Base-by-base conservation (phyloP, 345 rosid species). In the Rhizophora apiculata region DNA sequence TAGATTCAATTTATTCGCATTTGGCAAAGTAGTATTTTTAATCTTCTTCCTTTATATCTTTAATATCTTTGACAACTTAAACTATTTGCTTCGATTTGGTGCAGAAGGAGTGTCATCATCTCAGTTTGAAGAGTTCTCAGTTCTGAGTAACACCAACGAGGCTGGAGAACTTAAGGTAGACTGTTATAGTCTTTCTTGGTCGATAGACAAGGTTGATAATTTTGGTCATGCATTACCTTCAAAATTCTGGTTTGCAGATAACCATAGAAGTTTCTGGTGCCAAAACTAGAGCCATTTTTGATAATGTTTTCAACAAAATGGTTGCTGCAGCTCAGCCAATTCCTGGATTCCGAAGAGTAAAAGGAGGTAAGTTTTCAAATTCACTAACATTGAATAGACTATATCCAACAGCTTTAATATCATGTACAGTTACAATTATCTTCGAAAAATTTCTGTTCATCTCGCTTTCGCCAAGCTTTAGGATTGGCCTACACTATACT, bases 301-400 rank as follows among this genome's bases (percentile, higher is more conserved):
- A 88, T 70, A 48, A 74, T 54, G 93, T 88, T n/a, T 94, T 94
- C 62, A 81, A 85, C 63, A 88, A 83, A 85, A 89, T 94, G 95
- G 97, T 91, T 31, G 96, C 90, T 67, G 98, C 88, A 27, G 97
- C 97, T 26, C 98, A 94, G 84, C 98, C 98, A 65, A 94, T 91
- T 64, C 98, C 97, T 0, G 97, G 98, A 26, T 94, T 94, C 72
- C 89, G 98, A 65, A 84, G 95, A 83, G 95, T 78, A 63, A 91
- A 94, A 82, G 98, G 98, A 85, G 98, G 98, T 89, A 80, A 36
- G 34, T 55, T 37, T 72, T 51, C 58, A 18, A 48, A 27, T 53
- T 46, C 13, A 4, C 19, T 27, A 32, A 30, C 54, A n/a, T 6
- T 37, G 11, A 20, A 4, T 5, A 24, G 16, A 5, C 63, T 39